Base-by-base conservation (phyloP, 1,284 basidiomycete species). In the Leccinum fallax region DNA sequence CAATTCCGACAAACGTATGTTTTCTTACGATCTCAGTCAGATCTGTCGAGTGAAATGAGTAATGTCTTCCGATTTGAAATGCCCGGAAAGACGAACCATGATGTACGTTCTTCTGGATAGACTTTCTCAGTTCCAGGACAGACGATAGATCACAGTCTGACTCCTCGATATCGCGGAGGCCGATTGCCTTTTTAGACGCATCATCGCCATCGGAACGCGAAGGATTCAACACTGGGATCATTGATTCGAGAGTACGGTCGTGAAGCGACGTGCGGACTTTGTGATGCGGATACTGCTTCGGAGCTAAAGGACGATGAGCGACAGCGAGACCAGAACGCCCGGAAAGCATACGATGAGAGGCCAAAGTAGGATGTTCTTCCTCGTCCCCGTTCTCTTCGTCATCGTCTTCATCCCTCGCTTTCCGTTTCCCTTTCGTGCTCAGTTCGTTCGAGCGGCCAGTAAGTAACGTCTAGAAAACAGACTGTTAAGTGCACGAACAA, bases 1-100 rank as follows among this genome's bases (percentile, higher is more conserved):
- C 94, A 26, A 98, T 87, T 1, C 97, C 97, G 36, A 99, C 95
- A 71, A 97, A 98, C 0, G 88, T 92, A 70, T 98, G 94, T 52
- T 93, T 90, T 65, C 89, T 84, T 38, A 99, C 73, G 43, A 98
- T 90, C 66, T 95, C 92, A 0, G 86, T 86, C 16, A 98, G 79
- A 46, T 88, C 95, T 96, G 70, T 51, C 21, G 9, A 63, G 48
- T 28, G 13, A 43, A 52, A 2, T 55, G 11, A 60, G 40, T 16
- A 19, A 40, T 16, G 3, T 49, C 36, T 16, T 53, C 28, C 26
- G 3, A 11, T 30, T 56, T 13, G 26, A 53, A 46, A 53, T 5
- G 38, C 30, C 24, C 21, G 28, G 34, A 28, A 11, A 8, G 34
- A 80, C 87, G 70, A 70, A 95, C 94, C 84, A 65, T 81, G 74